Percentiles rank a stretch among this genome's conserved stretches.
Evolutionary conservation across 2,329 filamentous ascomycete species (phyloP).

Genomic region (Epichloe scottii): DNA sequence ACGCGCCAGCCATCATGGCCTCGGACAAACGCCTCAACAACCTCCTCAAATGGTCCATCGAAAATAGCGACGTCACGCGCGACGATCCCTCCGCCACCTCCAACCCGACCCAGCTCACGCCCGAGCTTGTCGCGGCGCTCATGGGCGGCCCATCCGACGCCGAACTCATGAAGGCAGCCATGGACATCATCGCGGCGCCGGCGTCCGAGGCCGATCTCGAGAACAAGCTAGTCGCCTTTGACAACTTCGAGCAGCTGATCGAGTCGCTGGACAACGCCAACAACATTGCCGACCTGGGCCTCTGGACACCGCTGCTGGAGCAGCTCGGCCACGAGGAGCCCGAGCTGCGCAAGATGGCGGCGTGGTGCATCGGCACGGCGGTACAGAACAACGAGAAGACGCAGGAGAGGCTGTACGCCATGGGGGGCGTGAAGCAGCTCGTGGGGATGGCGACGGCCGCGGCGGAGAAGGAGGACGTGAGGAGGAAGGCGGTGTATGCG

Average conservation of each 20-base stretch:
- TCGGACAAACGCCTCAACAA: conserved; percentile 51
- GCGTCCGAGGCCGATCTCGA: conserved; percentile 54
- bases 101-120: conserved; percentile 38
- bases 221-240: conserved; percentile 72
- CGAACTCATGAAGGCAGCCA: conserved; percentile 78
- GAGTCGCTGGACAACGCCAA: conserved; percentile 95
- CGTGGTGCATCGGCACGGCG: conserved; percentile 89
- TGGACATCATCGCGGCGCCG: conserved; percentile 57
- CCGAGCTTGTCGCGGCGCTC: conserved; percentile 59
- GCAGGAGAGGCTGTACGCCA: conserved; percentile 56
- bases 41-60: conserved; percentile 66
- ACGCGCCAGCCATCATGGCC: background rate
- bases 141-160: conserved; percentile 83
- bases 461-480: conserved; percentile 42
- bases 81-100: conserved; percentile 17
- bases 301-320: conserved; percentile 72
- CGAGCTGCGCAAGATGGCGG: conserved; percentile 71
- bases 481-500: conserved; percentile 82
- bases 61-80: conserved; percentile 28
- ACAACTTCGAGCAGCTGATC: conserved; percentile 89
- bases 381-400: conserved; percentile 89
- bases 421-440: conserved; percentile 58
- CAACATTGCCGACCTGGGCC: conserved; percentile 64
- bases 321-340: conserved; percentile 55
- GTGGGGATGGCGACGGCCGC: conserved; percentile 42